Evolutionary conservation across 164 flowering plant genomes (phyloP), one percentile per base, ranked within the genome.

Genomic region (Nymphaea colorata): DNA sequence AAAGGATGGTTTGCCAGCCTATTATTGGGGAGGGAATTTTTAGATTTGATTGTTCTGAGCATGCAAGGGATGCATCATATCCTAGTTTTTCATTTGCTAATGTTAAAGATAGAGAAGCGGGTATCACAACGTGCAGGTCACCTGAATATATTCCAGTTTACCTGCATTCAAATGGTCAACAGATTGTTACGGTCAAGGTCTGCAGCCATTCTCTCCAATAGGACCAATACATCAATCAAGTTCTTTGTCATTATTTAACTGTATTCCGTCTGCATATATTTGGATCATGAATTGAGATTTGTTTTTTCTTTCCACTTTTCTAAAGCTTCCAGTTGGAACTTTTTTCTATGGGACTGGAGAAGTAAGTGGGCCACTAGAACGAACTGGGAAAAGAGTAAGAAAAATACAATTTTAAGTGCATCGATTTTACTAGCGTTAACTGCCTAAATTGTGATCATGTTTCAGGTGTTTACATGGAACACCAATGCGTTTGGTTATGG

Each of bases 321-420:
- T 77, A 51, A 76, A 90, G 98, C 82, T 93, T 76, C 95, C 98
- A 45, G 67, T 43, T 57, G 94, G 95, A 47, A 85, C 98, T 70
- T 82, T 88, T 42, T 81, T 90, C 42, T 93, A 93, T 78, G 98
- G 98, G 73, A 89, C 93, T 41, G 96, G 96, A 73, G 98, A 90
- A 83, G 96, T 77, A 66, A 84, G 96, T 77, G 98, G 98, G 57
- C 86, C 75, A 75, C 91, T 93, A 73, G 98, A 93, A 78, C 78
- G 98, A 57, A 89, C 98, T 5, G 98, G 96, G 64, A 90, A 83
- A 70, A 85, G 92, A 76, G 96, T 90, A 71, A 79, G 87, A 64
- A 14, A 16, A 45, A n/a, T 55, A 67, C 4, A 25, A 60, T 55
- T 17, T 51, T 6, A 59, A 2, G 6, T 44, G 64, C 36, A 25